phyloP scores from a whole-genome alignment of 148 eudicot genomes.

The Heliosperma pusillum region DNA sequence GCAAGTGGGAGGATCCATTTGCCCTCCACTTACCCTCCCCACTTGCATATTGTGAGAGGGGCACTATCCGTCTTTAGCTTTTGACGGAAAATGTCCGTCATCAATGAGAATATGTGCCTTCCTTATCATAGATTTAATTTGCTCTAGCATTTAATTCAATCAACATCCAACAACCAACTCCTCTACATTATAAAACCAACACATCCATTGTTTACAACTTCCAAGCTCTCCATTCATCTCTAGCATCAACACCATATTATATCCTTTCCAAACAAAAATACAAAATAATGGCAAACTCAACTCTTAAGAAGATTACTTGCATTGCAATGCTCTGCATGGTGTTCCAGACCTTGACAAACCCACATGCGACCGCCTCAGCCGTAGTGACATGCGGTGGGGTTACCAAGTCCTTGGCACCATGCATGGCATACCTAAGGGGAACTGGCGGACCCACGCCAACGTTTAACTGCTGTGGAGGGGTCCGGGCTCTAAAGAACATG shows the following conservation, averaged over 20 bases:
- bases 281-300: conserved; percentile 11
- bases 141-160: background rate
- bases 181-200: conserved; percentile 3
- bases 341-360: background rate
- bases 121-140: background rate
- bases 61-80: too few relatives aligned
- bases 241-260: background rate
- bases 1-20: too few relatives aligned
- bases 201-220: background rate
- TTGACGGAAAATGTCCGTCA: too few relatives aligned
- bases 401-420: conserved; percentile 9
- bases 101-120: too few relatives aligned
- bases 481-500: conserved; percentile 19
- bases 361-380: background rate
- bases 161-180: conserved; percentile 17
- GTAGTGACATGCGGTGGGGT: conserved; percentile 10
- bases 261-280: background rate
- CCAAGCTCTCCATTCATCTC: too few relatives aligned
- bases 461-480: conserved; percentile 30
- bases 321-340: conserved; percentile 12
- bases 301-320: conserved; percentile 7
- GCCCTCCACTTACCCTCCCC: too few relatives aligned
- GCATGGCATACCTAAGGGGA: conserved; percentile 19
- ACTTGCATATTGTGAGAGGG: too few relatives aligned
- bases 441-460: conserved; percentile 16